Evolutionary conservation across 2,329 filamentous ascomycete species (phyloP).

Genomic region (Cryphonectria carpinicola): DNA sequence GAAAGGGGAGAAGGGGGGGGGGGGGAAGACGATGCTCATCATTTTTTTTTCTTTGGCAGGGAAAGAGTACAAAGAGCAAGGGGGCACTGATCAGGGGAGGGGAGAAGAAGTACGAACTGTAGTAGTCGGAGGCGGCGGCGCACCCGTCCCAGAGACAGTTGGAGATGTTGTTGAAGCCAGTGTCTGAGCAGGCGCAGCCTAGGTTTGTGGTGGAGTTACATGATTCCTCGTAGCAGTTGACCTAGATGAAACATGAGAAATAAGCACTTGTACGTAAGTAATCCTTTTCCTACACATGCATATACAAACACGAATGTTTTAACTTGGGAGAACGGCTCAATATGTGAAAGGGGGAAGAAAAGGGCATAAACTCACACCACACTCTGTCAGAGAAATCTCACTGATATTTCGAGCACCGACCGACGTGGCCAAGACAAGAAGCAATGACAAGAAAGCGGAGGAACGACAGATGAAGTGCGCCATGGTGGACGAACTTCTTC

Average conservation of each 20-base stretch:
- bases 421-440: constrained; percentile 1
- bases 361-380: constrained; percentile 9
- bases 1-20: too few species aligned
- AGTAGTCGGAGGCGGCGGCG: constrained; percentile 1
- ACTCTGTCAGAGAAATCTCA: constrained; percentile 7
- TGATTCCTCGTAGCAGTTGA: constrained; percentile 12
- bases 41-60: background rate
- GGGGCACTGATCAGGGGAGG: background rate
- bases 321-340: background rate
- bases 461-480: background rate
- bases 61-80: background rate
- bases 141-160: constrained; percentile 12
- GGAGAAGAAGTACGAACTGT: constrained; percentile 3
- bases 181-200: constrained; percentile 12
- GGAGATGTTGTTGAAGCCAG: constrained; percentile 1
- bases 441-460: background rate
- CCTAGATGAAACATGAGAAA: background rate
- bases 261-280: background rate
- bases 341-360: background rate
- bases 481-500: background rate
- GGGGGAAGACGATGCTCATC: too few species aligned
- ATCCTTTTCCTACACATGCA: background rate
- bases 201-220: constrained; percentile 18
- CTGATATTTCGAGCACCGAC: constrained; percentile 12
- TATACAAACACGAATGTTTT: background rate